A percentile compares a stretch with the other conserved stretches of the same genome.
Evolutionary conservation across 345 rosid genomes (phyloP).

Genomic region (Eucalyptus sp.): DNA sequence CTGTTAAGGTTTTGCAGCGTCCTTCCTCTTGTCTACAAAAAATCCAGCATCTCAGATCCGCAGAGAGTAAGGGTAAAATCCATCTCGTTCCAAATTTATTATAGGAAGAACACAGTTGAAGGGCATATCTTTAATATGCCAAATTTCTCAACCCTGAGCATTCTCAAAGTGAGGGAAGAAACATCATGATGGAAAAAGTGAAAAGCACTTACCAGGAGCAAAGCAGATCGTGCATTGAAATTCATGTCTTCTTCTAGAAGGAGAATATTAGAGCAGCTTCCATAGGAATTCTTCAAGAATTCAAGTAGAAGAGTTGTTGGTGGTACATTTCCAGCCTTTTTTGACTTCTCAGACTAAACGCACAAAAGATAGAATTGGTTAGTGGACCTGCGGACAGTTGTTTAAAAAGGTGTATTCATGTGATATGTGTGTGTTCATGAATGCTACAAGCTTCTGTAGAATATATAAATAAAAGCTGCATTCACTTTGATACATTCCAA

Average conservation of each 20-base stretch:
- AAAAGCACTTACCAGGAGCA: constrained; percentile 40
- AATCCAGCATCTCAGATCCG: background rate
- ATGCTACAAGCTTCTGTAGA: background rate
- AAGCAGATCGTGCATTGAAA: constrained; percentile 76
- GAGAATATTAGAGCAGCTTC: constrained; percentile 36
- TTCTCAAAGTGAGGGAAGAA: background rate
- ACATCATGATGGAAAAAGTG: background rate
- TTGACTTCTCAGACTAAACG: constrained; percentile 78
- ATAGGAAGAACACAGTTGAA: background rate
- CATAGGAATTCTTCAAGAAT: constrained; percentile 43
- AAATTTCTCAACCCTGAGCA: background rate
- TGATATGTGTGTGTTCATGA: background rate
- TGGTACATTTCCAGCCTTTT: constrained; percentile 62
- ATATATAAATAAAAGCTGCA: background rate
- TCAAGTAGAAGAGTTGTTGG: constrained; percentile 48
- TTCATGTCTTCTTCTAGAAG: constrained; percentile 72
- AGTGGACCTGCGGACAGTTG: background rate
- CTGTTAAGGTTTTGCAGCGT: background rate
- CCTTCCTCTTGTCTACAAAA: background rate
- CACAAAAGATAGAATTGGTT: background rate
- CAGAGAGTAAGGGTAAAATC: background rate
- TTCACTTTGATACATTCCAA: background rate
- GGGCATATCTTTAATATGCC: background rate
- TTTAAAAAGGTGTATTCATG: background rate
- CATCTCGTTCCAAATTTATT: background rate